A percentile compares a stretch with the other conserved stretches of the same genome.
Conservation (phyloP, 352 stramenopile genomes). For the Globisporangium sylvaticum region DNA sequence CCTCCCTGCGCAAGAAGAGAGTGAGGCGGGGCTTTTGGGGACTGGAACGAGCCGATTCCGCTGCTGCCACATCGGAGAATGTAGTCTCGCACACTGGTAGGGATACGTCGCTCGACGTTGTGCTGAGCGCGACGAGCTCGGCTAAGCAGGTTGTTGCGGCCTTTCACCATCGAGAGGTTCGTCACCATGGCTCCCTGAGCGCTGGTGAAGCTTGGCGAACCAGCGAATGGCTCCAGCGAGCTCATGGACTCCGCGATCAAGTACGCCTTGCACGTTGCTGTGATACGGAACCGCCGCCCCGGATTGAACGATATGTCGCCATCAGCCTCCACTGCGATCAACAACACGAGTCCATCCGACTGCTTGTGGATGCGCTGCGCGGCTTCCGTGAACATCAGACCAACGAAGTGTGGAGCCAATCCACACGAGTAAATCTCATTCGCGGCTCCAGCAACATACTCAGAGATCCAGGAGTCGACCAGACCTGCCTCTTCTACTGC, state of each 20-base stretch:
- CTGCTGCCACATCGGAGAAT: constrained; percentile 39
- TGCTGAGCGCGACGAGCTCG: constrained; percentile 62
- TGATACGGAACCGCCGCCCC: constrained; percentile 54
- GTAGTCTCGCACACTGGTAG: constrained; percentile 51
- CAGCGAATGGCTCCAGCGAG: constrained; percentile 43
- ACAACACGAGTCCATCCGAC: constrained; percentile 64
- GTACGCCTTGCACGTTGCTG: constrained; percentile 53
- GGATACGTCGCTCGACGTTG: constrained; percentile 67
- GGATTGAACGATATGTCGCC: constrained; percentile 74
- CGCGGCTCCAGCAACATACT: constrained; percentile 73
- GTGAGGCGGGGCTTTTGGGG: constrained; percentile 36
- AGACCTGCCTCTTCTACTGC: constrained; percentile 2
- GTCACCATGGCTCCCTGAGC: constrained; percentile 20
- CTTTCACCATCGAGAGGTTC: constrained; percentile 31
- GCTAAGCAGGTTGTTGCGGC: constrained; percentile 39
- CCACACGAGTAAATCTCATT: constrained; percentile 83
- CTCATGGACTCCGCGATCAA: constrained; percentile 72
- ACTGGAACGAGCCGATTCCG: constrained; percentile 26
- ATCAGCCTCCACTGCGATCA: constrained; percentile 71
- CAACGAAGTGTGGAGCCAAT: constrained; percentile 50
- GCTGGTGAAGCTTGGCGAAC: constrained; percentile 15
- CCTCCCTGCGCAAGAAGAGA: constrained; percentile 42
- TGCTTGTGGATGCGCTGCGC: constrained; percentile 64
- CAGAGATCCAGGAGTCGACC: constrained; percentile 42
- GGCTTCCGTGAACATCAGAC: constrained; percentile 73